Conservation (phyloP, 176 grass and related monocot genomes). For the Pontederia paniculata region DNA sequence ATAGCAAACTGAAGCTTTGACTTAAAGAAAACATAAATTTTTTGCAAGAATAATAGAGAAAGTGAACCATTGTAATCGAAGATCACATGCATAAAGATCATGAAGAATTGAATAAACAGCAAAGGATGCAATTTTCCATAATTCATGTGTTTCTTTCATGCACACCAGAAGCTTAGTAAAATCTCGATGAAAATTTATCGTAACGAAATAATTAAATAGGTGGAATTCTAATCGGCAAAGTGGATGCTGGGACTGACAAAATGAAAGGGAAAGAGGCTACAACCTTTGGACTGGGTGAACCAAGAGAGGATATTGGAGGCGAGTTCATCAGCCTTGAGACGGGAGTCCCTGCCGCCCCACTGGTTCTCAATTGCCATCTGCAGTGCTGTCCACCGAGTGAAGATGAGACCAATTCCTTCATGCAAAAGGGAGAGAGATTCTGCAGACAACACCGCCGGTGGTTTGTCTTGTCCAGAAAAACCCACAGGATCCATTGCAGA, state of each 20-base stretch:
- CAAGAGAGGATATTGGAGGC: slow-evolving; percentile 39
- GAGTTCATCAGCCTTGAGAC: slow-evolving; percentile 48
- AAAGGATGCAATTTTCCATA: too few species aligned
- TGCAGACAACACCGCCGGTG: slow-evolving; percentile 25
- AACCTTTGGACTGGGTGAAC: slow-evolving; percentile 55
- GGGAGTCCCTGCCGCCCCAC: slow-evolving; percentile 71
- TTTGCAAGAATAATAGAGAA: too few species aligned
- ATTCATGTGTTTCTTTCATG: too few species aligned
- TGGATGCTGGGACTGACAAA: background rate
- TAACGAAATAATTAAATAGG: background rate
- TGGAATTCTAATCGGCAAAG: background rate
- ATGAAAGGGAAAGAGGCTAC: background rate
- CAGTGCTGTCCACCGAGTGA: slow-evolving; percentile 64
- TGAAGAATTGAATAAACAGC: too few species aligned
- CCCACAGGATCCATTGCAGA: slow-evolving; percentile 4
- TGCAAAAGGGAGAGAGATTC: slow-evolving; percentile 24
- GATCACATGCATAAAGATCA: too few species aligned
- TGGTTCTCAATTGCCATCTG: slow-evolving; percentile 78
- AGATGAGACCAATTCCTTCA: slow-evolving; percentile 53
- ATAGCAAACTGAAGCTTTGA: too few species aligned
- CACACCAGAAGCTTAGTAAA: too few species aligned
- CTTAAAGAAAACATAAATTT: too few species aligned
- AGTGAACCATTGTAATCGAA: too few species aligned
- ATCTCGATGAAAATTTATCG: too few species aligned
- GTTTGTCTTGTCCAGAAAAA: background rate